These are phyloP conservation scores for Coemansia sp. DNA, from an alignment of 192 early-diverging fungal genomes.

Conservation along the genomic window DNA sequence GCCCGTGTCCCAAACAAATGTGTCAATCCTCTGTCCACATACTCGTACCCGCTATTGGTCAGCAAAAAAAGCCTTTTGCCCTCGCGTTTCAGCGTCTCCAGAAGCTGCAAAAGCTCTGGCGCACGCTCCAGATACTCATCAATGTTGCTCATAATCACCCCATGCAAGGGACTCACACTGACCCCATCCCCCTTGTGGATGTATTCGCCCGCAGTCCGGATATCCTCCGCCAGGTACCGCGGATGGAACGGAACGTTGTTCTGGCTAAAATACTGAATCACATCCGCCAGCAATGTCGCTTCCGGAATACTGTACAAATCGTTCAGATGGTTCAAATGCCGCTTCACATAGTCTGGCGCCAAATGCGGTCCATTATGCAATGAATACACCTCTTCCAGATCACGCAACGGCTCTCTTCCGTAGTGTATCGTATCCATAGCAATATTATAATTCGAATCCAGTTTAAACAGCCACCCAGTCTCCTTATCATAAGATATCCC, in stretches of 20 bases:
- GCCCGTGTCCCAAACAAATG: constrained; percentile 52
- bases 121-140: constrained; percentile 52
- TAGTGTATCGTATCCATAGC: constrained; percentile 58
- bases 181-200: constrained; percentile 56
- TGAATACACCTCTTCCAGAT: constrained; percentile 57
- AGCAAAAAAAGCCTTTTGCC: constrained; percentile 61
- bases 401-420: constrained; percentile 58
- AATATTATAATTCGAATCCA: constrained; percentile 64
- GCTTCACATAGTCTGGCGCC: constrained; percentile 57
- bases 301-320: constrained; percentile 63
- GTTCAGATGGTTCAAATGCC: constrained; percentile 62
- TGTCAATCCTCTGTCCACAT: constrained; percentile 53
- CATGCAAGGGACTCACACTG: constrained; percentile 55
- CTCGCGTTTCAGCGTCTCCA: constrained; percentile 47
- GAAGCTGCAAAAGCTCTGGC: constrained; percentile 54
- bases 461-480: constrained; percentile 66
- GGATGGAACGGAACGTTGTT: constrained; percentile 60
- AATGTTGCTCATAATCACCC: constrained; percentile 51
- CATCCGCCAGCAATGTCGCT: constrained; percentile 59
- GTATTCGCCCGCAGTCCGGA: constrained; percentile 54
- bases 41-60: constrained; percentile 62
- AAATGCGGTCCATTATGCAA: constrained; percentile 62
- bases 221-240: constrained; percentile 63
- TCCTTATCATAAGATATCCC: constrained; percentile 61
- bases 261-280: constrained; percentile 63